phyloP scores from a whole-genome alignment of 345 rosid species.

The Balakata baccata region DNA sequence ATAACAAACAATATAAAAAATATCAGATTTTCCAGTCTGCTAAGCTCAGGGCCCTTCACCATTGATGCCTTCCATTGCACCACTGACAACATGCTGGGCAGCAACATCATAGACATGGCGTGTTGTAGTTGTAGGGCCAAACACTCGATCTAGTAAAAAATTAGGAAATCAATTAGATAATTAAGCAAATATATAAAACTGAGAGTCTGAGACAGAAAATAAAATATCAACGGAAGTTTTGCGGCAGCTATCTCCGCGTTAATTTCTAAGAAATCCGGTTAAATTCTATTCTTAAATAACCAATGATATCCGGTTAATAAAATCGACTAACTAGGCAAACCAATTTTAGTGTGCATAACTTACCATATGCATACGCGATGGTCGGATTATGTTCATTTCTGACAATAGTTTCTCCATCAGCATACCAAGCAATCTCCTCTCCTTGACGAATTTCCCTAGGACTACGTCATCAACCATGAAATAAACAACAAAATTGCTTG shows the following conservation, averaged over 20 bases:
- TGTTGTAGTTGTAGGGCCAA: slow-evolving; percentile 99
- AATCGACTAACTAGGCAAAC: slow-evolving; percentile 1
- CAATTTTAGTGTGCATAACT: slow-evolving; percentile 13
- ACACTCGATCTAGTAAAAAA: slow-evolving; percentile 67
- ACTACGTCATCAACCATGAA: slow-evolving; percentile 36
- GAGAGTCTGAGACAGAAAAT: background rate
- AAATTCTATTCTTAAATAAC: background rate
- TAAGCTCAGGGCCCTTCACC: slow-evolving; percentile 40
- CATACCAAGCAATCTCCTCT: slow-evolving; percentile 99
- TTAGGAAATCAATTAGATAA: slow-evolving; percentile 7
- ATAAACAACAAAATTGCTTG: too few relatives aligned
- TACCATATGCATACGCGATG: slow-evolving; percentile 94
- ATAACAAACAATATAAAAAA: background rate
- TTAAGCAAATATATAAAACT: background rate
- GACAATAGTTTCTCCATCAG: slow-evolving; percentile 93
- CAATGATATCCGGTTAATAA: background rate
- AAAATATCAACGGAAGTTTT: background rate
- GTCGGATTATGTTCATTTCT: slow-evolving; percentile 83
- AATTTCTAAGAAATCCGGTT: background rate
- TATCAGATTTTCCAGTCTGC: slow-evolving; percentile 12
- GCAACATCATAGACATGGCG: slow-evolving; percentile 97
- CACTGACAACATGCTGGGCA: slow-evolving; percentile 89
- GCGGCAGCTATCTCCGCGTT: background rate
- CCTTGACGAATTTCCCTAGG: slow-evolving; percentile 96
- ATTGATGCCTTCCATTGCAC: slow-evolving; percentile 95